These are phyloP conservation scores for Saprolegnia parasitica DNA, from an alignment of 352 stramenopile species.

Conservation along the genomic window DNA sequence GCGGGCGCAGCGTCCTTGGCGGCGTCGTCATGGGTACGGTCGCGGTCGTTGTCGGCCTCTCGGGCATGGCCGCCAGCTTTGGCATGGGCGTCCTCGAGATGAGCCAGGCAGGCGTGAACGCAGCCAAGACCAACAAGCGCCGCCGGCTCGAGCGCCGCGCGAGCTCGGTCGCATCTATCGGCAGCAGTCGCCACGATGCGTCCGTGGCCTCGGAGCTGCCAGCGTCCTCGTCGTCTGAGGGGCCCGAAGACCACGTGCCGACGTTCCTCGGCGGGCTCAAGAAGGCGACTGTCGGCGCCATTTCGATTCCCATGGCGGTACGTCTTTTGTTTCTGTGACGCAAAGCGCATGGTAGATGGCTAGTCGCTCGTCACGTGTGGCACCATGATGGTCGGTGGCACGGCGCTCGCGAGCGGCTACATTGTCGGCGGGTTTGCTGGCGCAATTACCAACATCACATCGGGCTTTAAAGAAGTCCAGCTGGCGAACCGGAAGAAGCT, in stretches of 20 bases:
- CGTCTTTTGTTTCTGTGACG: neutral
- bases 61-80: slow-evolving; percentile 78
- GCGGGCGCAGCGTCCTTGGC: slow-evolving; percentile 73
- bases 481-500: slow-evolving; percentile 12
- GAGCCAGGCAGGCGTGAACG: slow-evolving; percentile 76
- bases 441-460: slow-evolving; percentile 74
- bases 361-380: slow-evolving; percentile 23
- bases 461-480: slow-evolving; percentile 75
- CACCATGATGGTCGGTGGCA: slow-evolving; percentile 19
- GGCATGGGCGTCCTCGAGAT: slow-evolving; percentile 83
- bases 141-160: slow-evolving; percentile 28
- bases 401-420: slow-evolving; percentile 15
- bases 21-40: slow-evolving; percentile 82
- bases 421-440: slow-evolving; percentile 69
- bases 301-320: slow-evolving; percentile 76
- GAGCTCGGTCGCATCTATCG: slow-evolving; percentile 25
- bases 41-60: slow-evolving; percentile 63
- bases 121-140: slow-evolving; percentile 40
- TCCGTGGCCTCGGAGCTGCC: neutral
- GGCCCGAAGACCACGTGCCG: slow-evolving; percentile 60
- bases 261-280: slow-evolving; percentile 82
- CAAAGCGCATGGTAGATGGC: too few relatives aligned
- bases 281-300: slow-evolving; percentile 77
- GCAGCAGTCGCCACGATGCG: slow-evolving; percentile 31
- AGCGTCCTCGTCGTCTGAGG: neutral